Evolutionary conservation across 1,139 yeast genomes (phyloP).

Genomic region (Kurtzmaniella quercitrusa): DNA sequence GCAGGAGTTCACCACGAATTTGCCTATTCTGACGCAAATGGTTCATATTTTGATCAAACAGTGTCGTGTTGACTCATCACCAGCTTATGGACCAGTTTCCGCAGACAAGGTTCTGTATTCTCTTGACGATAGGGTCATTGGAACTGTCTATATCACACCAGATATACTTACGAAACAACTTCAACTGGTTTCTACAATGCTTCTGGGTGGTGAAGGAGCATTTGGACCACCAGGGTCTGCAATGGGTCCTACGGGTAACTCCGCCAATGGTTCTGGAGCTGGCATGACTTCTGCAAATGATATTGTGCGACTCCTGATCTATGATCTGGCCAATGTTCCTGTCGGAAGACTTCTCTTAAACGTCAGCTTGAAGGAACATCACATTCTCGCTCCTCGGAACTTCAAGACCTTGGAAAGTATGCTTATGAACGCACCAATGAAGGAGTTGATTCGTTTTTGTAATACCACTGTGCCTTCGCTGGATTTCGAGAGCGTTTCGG

Average conservation of each 20-base stretch:
- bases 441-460: constrained; percentile 46
- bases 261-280: constrained; percentile 24
- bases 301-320: constrained; percentile 40
- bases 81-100: constrained; percentile 14
- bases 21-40: constrained; percentile 53
- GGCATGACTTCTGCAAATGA: constrained; percentile 22
- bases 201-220: constrained; percentile 11
- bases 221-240: constrained; percentile 15
- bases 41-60: constrained; percentile 50
- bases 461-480: constrained; percentile 39
- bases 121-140: constrained; percentile 39
- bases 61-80: constrained; percentile 12
- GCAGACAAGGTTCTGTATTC: constrained; percentile 14
- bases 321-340: constrained; percentile 39
- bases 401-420: constrained; percentile 61
- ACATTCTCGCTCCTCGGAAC: constrained; percentile 53
- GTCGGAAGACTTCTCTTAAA: constrained; percentile 60
- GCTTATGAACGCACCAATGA: constrained; percentile 49
- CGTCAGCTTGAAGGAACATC: constrained; percentile 51
- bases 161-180: constrained; percentile 43
- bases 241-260: constrained; percentile 13
- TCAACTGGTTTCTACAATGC: constrained; percentile 32
- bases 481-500: constrained; percentile 52
- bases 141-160: constrained; percentile 55
- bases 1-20: constrained; percentile 56